A percentile compares a stretch with the other conserved stretches of the same genome.
phyloP scores from a whole-genome alignment of 805 yeast species.

The Kluyveromyces dobzhanskii region DNA sequence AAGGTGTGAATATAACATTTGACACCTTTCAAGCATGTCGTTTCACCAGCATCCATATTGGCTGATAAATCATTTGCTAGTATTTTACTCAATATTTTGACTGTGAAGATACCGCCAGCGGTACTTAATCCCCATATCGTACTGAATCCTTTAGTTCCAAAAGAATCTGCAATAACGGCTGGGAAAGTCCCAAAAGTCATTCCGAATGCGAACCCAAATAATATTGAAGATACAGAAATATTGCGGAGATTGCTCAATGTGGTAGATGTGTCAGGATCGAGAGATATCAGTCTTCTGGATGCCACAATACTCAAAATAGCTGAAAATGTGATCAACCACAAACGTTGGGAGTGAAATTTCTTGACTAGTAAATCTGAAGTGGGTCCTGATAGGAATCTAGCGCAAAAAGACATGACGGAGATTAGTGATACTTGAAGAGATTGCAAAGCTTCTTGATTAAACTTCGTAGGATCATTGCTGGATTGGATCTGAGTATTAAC shows the following conservation, averaged over 20 bases:
- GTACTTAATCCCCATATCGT: slow-evolving; percentile 72
- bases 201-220: slow-evolving; percentile 63
- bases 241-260: slow-evolving; percentile 29
- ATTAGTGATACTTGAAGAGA: slow-evolving; percentile 65
- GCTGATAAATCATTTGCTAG: slow-evolving; percentile 49
- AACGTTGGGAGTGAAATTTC: slow-evolving; percentile 44
- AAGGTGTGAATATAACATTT: slow-evolving; percentile 42
- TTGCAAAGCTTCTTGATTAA: slow-evolving; percentile 41
- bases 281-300: slow-evolving; percentile 30
- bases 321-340: slow-evolving; percentile 53
- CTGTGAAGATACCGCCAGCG: slow-evolving; percentile 55
- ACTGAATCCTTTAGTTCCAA: slow-evolving; percentile 60
- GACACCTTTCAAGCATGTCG: slow-evolving; percentile 37
- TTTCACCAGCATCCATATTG: slow-evolving; percentile 33
- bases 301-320: slow-evolving; percentile 26
- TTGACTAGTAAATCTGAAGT: slow-evolving; percentile 52
- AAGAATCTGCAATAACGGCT: slow-evolving; percentile 62
- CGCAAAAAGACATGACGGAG: slow-evolving; percentile 57
- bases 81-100: slow-evolving; percentile 44
- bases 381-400: slow-evolving; percentile 58
- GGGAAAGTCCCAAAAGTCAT: slow-evolving; percentile 68
- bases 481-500: slow-evolving; percentile 40
- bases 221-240: slow-evolving; percentile 41
- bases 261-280: slow-evolving; percentile 4
- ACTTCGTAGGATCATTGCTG: slow-evolving; percentile 11